Base-by-base conservation (phyloP, 2,329 filamentous ascomycete species). In the Hyphodiscus sp. region DNA sequence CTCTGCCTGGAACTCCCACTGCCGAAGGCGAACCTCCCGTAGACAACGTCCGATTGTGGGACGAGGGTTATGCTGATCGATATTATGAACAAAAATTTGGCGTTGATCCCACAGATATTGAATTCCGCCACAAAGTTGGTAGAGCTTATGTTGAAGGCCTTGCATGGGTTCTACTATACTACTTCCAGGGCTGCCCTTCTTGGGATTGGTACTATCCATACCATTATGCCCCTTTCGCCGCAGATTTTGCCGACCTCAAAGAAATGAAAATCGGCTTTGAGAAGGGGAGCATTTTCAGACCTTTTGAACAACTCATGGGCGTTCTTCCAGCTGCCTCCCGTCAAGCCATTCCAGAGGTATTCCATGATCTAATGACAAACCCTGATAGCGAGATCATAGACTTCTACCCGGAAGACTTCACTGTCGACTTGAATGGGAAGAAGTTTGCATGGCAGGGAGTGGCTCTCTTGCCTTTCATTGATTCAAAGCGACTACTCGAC, bases 141-240 rank as follows among this genome's bases (percentile, higher is more conserved):
- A 82, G 83, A 51, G 83, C 89, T n/a, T 99, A 99, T 69, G 91
- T 92, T 13, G 91, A 97, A 74, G 94, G 94, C 38, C 79, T 99
- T 10, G 87, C 87, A 20, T 99, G 95, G 94, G 94, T 99, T 41
- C 75, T 99, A 49, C 77, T 91, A 38, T 99, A 99, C 72, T 99
- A 99, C 70, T 96, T 96, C 70, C 94, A 99, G 71, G 94, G 94
- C 23, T 99, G 94, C 65, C 91, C 94, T 20, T 96, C 91, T 0
- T 99, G 95, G 94, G 95, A 92, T 50, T 99, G 94, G 94, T 99
- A 94, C 69, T 99, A 96, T 67, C 94, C 94, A 0, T 95, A 97
- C 67, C 94, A 99, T 68, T 99, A 99, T 68, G 95, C 94, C 1
- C 94, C 95, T 2, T 99, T 99, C 68, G 94, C 94, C 2, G 88